Percentiles rank a stretch among this genome's conserved stretches.
Conservation (phyloP, 176 grass and related monocot genomes). For the Oryza punctata region DNA sequence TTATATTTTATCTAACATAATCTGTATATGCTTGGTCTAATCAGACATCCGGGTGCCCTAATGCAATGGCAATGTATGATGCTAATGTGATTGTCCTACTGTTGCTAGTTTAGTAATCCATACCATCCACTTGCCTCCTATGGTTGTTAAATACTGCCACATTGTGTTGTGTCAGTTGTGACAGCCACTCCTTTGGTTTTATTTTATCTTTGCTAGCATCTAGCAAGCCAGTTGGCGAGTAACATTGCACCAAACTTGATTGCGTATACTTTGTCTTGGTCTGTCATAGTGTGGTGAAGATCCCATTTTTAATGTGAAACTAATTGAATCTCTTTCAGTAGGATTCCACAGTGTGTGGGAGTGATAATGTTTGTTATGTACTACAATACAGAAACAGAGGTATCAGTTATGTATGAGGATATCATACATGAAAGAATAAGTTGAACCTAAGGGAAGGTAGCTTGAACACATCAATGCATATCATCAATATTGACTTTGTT, state of each 20-base stretch:
- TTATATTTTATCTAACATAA: conserved; percentile 12
- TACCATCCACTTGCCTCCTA: conserved; percentile 22
- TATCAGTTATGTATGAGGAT: conserved; percentile 1
- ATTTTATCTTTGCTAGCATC: conserved; percentile 38
- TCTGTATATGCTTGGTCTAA: conserved; percentile 18
- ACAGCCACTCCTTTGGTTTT: conserved; percentile 29
- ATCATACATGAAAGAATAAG: conserved; percentile 14
- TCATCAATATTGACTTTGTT: not conserved
- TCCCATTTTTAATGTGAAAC: conserved; percentile 36
- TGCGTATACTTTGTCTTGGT: conserved; percentile 34
- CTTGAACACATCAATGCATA: conserved; percentile 25
- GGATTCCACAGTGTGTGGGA: conserved; percentile 36
- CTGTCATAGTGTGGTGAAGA: conserved; percentile 25
- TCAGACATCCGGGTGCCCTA: conserved; percentile 18
- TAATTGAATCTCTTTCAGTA: conserved; percentile 17
- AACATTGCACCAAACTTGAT: conserved; percentile 39
- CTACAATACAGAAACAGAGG: conserved; percentile 19
- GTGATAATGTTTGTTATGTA: conserved; percentile 19
- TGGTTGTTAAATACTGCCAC: conserved; percentile 47
- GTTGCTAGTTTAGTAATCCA: not conserved
- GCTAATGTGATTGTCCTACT: not conserved
- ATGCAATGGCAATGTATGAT: not conserved
- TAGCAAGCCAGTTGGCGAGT: conserved; percentile 35
- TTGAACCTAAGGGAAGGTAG: conserved; percentile 9
- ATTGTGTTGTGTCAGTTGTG: conserved; percentile 34